These are phyloP conservation scores for Pilatotrama ljubarskyi DNA, from an alignment of 768 basidiomycete species.

Conservation along the genomic window DNA sequence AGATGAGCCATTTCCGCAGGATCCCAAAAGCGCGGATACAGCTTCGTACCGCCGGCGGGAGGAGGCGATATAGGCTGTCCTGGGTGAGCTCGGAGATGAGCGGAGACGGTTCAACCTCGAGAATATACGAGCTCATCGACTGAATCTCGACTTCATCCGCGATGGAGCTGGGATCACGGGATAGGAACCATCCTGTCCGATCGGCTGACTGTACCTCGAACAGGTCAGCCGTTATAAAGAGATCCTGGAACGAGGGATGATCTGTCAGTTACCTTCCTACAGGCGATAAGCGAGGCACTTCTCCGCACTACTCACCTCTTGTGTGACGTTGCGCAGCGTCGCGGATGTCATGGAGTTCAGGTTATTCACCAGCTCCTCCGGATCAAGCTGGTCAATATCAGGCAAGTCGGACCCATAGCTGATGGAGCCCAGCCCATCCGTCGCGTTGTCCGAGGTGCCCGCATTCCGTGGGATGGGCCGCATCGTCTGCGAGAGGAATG, in stretches of 20 bases:
- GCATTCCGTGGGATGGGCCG: conserved; percentile 43
- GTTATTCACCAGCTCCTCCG: conserved; percentile 67
- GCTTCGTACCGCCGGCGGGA: conserved; percentile 74
- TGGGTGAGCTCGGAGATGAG: conserved; percentile 70
- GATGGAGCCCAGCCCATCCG: background rate
- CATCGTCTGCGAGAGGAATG: conserved; percentile 58
- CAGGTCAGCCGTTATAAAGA: conserved; percentile 74
- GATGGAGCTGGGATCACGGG: conserved; percentile 51
- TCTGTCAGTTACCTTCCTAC: conserved; percentile 8
- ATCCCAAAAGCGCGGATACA: conserved; percentile 76
- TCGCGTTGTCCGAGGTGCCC: conserved; percentile 1
- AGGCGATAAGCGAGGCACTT: background rate
- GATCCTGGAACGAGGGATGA: conserved; percentile 51
- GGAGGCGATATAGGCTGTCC: conserved; percentile 69
- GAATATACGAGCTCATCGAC: conserved; percentile 71
- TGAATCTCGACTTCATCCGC: conserved; percentile 78
- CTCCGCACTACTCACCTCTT: conserved; percentile 54
- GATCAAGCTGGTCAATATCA: conserved; percentile 32
- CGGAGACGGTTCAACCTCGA: conserved; percentile 70
- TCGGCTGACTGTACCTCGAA: conserved; percentile 82
- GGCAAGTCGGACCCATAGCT: conserved; percentile 28
- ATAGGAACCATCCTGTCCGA: conserved; percentile 75
- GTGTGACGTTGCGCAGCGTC: conserved; percentile 72
- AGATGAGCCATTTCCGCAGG: conserved; percentile 77
- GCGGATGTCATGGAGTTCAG: conserved; percentile 76